Evolutionary conservation across 257 asterid genomes (phyloP).

Genomic region (Solanum sejunctum): DNA sequence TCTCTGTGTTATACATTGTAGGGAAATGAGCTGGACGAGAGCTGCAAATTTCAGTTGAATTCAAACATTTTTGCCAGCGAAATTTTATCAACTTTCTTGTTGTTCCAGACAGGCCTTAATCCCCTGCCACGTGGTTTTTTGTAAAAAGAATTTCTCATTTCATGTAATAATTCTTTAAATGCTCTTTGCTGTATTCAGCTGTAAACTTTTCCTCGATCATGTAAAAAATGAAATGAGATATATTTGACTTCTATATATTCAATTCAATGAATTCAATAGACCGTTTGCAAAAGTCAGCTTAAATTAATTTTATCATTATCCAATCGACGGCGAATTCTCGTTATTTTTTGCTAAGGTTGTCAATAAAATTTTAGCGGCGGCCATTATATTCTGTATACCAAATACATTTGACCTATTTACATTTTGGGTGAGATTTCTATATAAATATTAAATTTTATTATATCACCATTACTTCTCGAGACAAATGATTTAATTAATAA

Average conservation of each 20-base stretch:
- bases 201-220: constrained; percentile 8
- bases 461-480: not conserved
- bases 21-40: constrained; percentile 28
- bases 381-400: not conserved
- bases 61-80: not conserved
- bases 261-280: not conserved
- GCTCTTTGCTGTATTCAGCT: constrained; percentile 3
- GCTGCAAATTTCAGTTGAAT: constrained; percentile 15
- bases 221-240: constrained; percentile 15
- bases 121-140: constrained; percentile 16
- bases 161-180: not conserved
- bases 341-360: not conserved
- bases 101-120: constrained; percentile 13
- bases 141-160: not conserved
- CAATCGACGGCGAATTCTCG: not conserved
- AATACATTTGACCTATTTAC: not conserved
- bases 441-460: not conserved
- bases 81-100: constrained; percentile 2
- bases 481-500: not conserved
- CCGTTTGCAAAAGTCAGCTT: not conserved
- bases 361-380: not conserved
- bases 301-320: not conserved
- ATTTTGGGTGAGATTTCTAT: not conserved
- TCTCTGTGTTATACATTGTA: constrained; percentile 14
- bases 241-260: constrained; percentile 3